Evolutionary conservation across 2,329 filamentous ascomycete genomes (phyloP), one percentile per base, ranked within the genome.

Genomic region (Orbilia ellipsospora): DNA sequence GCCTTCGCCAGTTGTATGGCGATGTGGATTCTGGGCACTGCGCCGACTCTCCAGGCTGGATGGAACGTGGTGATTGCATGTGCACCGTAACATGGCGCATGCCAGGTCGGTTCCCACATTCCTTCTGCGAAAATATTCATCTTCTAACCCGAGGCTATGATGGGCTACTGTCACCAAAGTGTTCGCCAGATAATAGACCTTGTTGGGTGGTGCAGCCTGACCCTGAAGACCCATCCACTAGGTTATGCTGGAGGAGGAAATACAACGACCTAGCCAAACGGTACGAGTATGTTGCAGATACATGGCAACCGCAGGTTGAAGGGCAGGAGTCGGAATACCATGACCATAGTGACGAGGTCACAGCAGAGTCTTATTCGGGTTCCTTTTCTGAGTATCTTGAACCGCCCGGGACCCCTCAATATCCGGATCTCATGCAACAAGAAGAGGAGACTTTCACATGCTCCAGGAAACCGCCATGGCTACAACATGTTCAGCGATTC

Each of bases 21-120:
- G 31, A 64, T n/a, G 52, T 74, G 18, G 59, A 74, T 36, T 31
- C 4, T 13, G 70, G 70, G 5, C 57, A 74, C 45, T 74, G 70
- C 63, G 57, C 70, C n/a, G 52, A 45, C 6, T 44, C 51, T 45
- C n/a, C n/a, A 12, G 51, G 45, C 13, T 74, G 70, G 70, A 45
- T 15, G 2, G 70, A 74, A 50, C n/a, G n/a, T 36, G 70, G 70
- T 6, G 31, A 50, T 31, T 74, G 70, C 40, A 74, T 74, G 70
- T 74, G 70, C 16, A 68, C 70, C 44, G 31, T 74, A 20, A 74
- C 70, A 18, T 68, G 56, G 57, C 52, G 44, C 15, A 59, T 74
- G 52, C 70, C 70, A 20, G 70, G 70, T 36, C 52, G 70, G 13
- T 74, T 52, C 36, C 70, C 70, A 7, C 63, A 50, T 28, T n/a